Conservation (phyloP, 108 stramenopile genomes). For the Aurantiochytrium sp. region DNA sequence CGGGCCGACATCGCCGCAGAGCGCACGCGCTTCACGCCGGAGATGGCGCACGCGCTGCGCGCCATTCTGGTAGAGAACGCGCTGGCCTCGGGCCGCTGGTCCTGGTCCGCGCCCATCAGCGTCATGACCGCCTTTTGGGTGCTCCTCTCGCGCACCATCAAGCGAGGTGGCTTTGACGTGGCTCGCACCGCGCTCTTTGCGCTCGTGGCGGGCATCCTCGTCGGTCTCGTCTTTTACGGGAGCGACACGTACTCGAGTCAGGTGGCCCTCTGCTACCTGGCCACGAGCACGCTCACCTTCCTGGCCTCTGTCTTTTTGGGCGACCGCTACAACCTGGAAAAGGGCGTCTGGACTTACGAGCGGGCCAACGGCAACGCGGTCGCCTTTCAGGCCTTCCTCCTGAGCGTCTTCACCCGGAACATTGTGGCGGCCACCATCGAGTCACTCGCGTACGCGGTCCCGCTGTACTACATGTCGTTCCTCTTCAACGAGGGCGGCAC, state of each 20-base stretch:
- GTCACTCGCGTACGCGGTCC: neutral
- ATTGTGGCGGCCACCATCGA: neutral
- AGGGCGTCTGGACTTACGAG: neutral
- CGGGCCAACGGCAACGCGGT: neutral
- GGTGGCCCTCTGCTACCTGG: neutral
- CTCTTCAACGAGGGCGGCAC: neutral
- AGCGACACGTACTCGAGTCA: slow-evolving; percentile 1
- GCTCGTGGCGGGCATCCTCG: neutral
- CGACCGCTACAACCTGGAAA: neutral
- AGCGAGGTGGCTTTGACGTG: slow-evolving; percentile 5
- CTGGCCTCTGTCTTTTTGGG: neutral
- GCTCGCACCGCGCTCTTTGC: neutral
- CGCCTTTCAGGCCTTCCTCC: neutral
- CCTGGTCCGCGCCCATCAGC: neutral
- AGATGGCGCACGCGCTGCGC: neutral
- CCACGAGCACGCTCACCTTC: neutral
- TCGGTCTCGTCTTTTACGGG: neutral
- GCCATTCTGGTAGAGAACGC: neutral
- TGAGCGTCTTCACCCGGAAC: neutral
- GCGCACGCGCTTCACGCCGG: neutral
- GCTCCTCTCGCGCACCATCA: neutral
- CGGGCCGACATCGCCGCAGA: neutral
- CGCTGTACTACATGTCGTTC: neutral
- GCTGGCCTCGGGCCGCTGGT: slow-evolving; percentile 15
- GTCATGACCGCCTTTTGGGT: neutral